Evolutionary conservation across 176 grass and related monocot genomes (phyloP), one percentile per base, ranked within the genome.

Genomic region (Melocanna baccifera): DNA sequence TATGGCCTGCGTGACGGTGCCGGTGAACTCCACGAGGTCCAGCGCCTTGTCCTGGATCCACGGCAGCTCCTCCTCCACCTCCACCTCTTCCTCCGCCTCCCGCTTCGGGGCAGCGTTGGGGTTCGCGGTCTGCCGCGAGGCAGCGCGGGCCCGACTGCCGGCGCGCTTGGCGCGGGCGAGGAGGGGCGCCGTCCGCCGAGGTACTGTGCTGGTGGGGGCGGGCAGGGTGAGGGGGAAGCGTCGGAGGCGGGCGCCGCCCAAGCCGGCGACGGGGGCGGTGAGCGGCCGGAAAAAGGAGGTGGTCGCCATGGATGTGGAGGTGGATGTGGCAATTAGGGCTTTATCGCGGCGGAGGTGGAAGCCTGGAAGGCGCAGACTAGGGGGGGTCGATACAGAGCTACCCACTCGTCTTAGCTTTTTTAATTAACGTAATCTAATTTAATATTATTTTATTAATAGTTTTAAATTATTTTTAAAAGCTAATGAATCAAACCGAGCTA

Each of bases 31-130:
- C 37, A 99, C 91, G 69, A 99, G 92, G 84, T 99, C 93, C 56
- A 94, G 88, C 62, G 96, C 96, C 90, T 94, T 99, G 74, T 99
- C 96, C 63, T 99, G 93, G 87, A 99, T 96, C 96, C 96, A 99
- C 43, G 96, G 93, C 68, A 99, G 81, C 76, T 99, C 91, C 84
- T 99, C 96, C 78, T 99, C 93, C 7, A 96, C 91, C 83, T 96
- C 96, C 45, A 87, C 89, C 86, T 87, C 93, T 46, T 91, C 83
- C 19, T 91, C 90, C 46, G 46, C 19, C 23, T 80, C 81, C 62
- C 79, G 43, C 71, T 86, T 80, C 22, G 64, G 83, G 9, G 40
- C 23, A 5, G 75, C 69, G 75, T 75, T 90, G 15, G 85, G 23
- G 56, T 74, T 87, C 7, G 86, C 87, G 46, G 83, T 51, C 73